A percentile compares a stretch with the other conserved stretches of the same genome.
These are phyloP conservation scores for Carex sylvatica DNA, from an alignment of 202 grass and related monocot genomes.

Conservation along the genomic window DNA sequence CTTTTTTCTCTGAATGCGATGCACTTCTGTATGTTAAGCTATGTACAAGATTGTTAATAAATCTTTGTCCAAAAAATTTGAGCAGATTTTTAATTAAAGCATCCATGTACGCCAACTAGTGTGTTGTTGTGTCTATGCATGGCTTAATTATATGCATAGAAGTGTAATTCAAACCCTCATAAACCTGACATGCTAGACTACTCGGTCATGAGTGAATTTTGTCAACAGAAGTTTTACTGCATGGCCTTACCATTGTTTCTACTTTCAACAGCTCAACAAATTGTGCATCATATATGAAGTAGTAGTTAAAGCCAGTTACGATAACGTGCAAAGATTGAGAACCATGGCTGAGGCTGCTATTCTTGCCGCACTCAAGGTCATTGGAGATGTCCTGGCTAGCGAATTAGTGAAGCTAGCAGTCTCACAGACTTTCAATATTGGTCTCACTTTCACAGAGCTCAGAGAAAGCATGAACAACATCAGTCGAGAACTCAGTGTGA, in stretches of 20 bases:
- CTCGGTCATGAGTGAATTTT: too few relatives aligned
- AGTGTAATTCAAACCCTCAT: too few relatives aligned
- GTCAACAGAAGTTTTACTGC: too few relatives aligned
- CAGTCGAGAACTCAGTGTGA: neutral
- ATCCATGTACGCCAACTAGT: too few relatives aligned
- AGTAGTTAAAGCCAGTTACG: neutral
- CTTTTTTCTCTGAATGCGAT: too few relatives aligned
- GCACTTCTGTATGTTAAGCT: too few relatives aligned
- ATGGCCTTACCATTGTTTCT: neutral
- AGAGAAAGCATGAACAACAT: neutral
- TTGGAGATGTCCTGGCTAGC: neutral
- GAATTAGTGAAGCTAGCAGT: neutral
- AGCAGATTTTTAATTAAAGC: too few relatives aligned
- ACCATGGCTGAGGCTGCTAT: conserved; percentile 9
- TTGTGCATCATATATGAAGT: neutral
- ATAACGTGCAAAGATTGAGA: neutral
- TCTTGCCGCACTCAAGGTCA: neutral
- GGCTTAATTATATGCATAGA: too few relatives aligned
- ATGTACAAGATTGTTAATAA: too few relatives aligned
- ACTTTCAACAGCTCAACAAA: neutral
- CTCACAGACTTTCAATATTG: neutral
- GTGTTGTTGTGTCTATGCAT: too few relatives aligned
- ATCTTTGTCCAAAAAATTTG: too few relatives aligned
- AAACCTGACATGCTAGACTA: too few relatives aligned
- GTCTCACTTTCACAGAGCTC: neutral